Conservation (phyloP, 108 stramenopile genomes). For the Fistulifera pelliculosa region DNA sequence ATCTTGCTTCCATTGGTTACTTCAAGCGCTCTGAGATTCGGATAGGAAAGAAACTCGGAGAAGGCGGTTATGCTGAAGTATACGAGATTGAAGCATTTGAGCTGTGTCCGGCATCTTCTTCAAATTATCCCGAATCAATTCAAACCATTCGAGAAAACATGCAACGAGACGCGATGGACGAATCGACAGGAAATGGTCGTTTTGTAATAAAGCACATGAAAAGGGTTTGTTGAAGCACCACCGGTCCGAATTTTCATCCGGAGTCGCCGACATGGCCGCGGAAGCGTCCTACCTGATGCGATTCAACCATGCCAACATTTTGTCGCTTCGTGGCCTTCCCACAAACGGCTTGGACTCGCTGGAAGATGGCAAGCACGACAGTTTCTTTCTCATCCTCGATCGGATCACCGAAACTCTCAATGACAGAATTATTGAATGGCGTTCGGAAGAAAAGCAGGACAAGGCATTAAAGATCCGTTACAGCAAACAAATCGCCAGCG, state of each 20-base stretch:
- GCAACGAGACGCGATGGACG: not conserved
- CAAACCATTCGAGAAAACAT: conserved; percentile 10
- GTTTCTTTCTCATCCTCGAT: conserved; percentile 60
- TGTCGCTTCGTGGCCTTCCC: conserved; percentile 57
- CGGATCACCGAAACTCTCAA: conserved; percentile 42
- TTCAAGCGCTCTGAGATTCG: conserved; percentile 23
- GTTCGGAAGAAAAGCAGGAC: not conserved
- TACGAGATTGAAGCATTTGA: conserved; percentile 22
- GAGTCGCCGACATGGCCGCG: conserved; percentile 56
- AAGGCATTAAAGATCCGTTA: not conserved
- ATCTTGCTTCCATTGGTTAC: conserved; percentile 10
- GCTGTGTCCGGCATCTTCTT: not conserved
- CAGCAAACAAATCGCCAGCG: conserved; percentile 52
- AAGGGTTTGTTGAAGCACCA: conserved; percentile 7
- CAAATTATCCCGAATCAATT: not conserved
- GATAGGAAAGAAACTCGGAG: conserved; percentile 26
- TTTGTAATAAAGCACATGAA: conserved; percentile 61
- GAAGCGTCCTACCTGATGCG: conserved; percentile 62
- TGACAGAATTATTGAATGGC: conserved; percentile 27
- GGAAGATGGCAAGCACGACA: conserved; percentile 14
- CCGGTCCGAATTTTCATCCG: conserved; percentile 34
- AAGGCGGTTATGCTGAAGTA: conserved; percentile 58
- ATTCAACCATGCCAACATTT: conserved; percentile 67
- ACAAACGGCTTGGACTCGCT: conserved; percentile 31
- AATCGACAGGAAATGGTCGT: conserved; percentile 4